These are phyloP conservation scores for Venturia nashicola DNA, from an alignment of 2,329 filamentous ascomycete species.

Conservation along the genomic window DNA sequence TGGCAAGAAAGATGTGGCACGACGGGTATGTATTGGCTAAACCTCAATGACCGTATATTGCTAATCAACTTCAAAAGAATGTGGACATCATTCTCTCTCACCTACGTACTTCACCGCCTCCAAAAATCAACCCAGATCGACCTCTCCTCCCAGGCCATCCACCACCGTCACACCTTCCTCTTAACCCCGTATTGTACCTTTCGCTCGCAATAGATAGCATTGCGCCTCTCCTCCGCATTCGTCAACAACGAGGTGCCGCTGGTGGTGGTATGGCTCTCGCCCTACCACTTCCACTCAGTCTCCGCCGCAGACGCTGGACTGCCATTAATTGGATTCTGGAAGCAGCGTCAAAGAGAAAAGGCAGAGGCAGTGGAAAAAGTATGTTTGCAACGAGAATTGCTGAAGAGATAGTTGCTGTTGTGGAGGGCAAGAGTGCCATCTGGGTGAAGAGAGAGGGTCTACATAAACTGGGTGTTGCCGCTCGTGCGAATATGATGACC, in stretches of 20 bases:
- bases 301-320: constrained; percentile 62
- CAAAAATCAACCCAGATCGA: constrained; percentile 57
- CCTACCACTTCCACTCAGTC: constrained; percentile 63
- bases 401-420: constrained; percentile 74
- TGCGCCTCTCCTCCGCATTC: constrained; percentile 74
- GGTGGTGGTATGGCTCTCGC: constrained; percentile 80
- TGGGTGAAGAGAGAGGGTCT: constrained; percentile 72
- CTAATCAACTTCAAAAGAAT: constrained; percentile 44
- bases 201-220: constrained; percentile 86
- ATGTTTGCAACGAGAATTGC: constrained; percentile 69
- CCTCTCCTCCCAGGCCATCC: constrained; percentile 67
- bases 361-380: constrained; percentile 55
- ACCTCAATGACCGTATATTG: background rate
- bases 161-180: constrained; percentile 65
- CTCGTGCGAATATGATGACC: constrained; percentile 55
- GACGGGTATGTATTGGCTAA: constrained; percentile 50
- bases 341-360: constrained; percentile 65
- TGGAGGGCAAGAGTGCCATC: constrained; percentile 70
- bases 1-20: constrained; percentile 82
- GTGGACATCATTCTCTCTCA: constrained; percentile 71
- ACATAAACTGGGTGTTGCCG: constrained; percentile 70
- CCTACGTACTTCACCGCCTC: constrained; percentile 74
- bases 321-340: constrained; percentile 87
- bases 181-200: constrained; percentile 83
- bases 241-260: constrained; percentile 60